Evolutionary conservation across 805 yeast species (phyloP), one percentile per base, ranked within the genome.

Genomic region (Candida parachauliodes): DNA sequence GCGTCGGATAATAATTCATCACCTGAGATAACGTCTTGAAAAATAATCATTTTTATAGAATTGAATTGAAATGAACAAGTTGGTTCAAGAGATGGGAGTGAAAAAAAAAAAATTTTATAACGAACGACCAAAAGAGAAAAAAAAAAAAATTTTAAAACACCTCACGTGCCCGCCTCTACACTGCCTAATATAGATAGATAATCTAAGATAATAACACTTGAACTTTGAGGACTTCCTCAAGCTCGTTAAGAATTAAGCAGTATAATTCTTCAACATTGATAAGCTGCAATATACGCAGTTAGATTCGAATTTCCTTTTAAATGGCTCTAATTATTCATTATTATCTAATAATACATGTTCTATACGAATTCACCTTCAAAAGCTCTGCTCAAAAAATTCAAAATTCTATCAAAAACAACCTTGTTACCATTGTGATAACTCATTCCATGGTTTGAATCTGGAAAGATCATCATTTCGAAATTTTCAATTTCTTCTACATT

Each of bases 1-100:
- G 98, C 98, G 65, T 89, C 97, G 51, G 98, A 93, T 72, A 91
- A 76, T 59, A 85, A 75, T 79, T 91, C 98, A 77, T 91, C 98
- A 63, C 84, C 86, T 52, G 97, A 84, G 72, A 91, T 66, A 67
- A 88, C 71, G 76, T 91, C 98, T 36, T 59, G 54, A 64, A 46
- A 68, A 52, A 68, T 68, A 59, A 61, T 60, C 74, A 68, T 68
- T 34, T 33, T 60, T 46, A 34, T 14, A 37, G 29, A 43, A 39
- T 34, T 37, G 36, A 37, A 23, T 19, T 12, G 26, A 17, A 27
- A 28, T 24, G 37, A n/a, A n/a, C n/a, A n/a, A n/a, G n/a, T n/a
- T n/a, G 8, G 28, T 16, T 24, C 9, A 14, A 17, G 32, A 28
- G 37, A 17, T 28, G 37, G 18, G n/a, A 23, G 9, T 24, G 19